Percentiles rank a stretch among this genome's conserved stretches.
Conservation (phyloP, 768 basidiomycete genomes). For the Boletales sp. region DNA sequence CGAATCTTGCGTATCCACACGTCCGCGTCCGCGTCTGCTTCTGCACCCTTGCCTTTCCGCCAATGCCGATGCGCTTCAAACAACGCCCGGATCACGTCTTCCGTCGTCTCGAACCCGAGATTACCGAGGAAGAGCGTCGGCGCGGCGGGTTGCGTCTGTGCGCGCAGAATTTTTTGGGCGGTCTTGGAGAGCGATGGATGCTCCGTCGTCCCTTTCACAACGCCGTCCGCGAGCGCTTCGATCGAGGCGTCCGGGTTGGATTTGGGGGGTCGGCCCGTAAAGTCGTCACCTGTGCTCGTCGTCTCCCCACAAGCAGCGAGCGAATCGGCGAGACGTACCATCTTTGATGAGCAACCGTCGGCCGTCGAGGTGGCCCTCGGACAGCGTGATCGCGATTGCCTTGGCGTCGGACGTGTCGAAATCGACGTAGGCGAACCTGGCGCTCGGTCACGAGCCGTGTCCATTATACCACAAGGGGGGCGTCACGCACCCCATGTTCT, state of each 20-base stretch:
- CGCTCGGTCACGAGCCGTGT: slow-evolving; percentile 5
- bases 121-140: slow-evolving; percentile 93
- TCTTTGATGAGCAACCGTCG: slow-evolving; percentile 91
- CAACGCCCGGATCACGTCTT: slow-evolving; percentile 65
- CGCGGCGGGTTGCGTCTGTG: slow-evolving; percentile 80
- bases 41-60: slow-evolving; percentile 33
- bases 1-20: slow-evolving; percentile 77
- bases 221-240: slow-evolving; percentile 9
- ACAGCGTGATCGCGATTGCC: slow-evolving; percentile 67
- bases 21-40: slow-evolving; percentile 21
- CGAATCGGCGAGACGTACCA: slow-evolving; percentile 42
- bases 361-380: slow-evolving; percentile 81
- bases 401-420: slow-evolving; percentile 79
- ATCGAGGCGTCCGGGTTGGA: slow-evolving; percentile 32
- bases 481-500: slow-evolving; percentile 73
- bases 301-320: not conserved
- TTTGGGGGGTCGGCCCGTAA: slow-evolving; percentile 59
- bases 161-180: slow-evolving; percentile 70
- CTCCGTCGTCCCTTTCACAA: slow-evolving; percentile 12
- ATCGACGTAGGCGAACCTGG: slow-evolving; percentile 95
- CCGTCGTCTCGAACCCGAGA: slow-evolving; percentile 86
- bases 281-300: slow-evolving; percentile 59
- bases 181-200: slow-evolving; percentile 47
- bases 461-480: slow-evolving; percentile 7
- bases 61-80: slow-evolving; percentile 57